Evolutionary conservation across 106 monocot species (phyloP).

Genomic region (Xerophyta viscosa): DNA sequence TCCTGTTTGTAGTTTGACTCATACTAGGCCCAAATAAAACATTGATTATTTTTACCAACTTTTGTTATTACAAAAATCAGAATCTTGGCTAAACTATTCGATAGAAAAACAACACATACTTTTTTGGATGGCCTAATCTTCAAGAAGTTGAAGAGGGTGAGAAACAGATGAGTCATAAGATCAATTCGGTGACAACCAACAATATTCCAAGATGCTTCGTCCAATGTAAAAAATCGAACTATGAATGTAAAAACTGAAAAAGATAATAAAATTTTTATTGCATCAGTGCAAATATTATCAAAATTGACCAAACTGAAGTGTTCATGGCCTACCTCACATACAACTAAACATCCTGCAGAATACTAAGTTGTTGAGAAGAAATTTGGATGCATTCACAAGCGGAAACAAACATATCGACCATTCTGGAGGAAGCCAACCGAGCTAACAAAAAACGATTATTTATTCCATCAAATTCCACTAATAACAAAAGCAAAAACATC

Average conservation of each 20-base stretch:
- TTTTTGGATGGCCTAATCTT: conserved; percentile 49
- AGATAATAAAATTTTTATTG: not conserved
- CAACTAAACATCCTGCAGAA: conserved; percentile 67
- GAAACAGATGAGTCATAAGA: conserved; percentile 45
- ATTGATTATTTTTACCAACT: no score
- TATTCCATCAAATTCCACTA: no score
- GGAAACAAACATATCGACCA: conserved; percentile 67
- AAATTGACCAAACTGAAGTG: no score
- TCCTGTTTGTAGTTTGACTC: conserved; percentile 58
- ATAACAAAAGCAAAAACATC: no score
- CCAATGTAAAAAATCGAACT: conserved; percentile 52
- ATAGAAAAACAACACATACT: conserved; percentile 25
- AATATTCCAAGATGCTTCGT: conserved; percentile 42
- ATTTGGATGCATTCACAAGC: conserved; percentile 62
- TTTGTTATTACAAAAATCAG: no score
- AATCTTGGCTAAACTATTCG: no score
- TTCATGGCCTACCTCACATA: conserved; percentile 50
- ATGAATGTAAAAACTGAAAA: conserved; percentile 74
- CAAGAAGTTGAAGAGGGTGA: conserved; percentile 43
- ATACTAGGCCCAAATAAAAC: no score
- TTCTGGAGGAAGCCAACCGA: conserved; percentile 62
- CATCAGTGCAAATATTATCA: not conserved
- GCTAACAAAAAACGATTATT: no score
- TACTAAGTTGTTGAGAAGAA: conserved; percentile 35
- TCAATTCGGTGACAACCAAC: conserved; percentile 34